These are phyloP conservation scores for Monosporascus sp. DNA, from an alignment of 2,329 filamentous ascomycete genomes.

Conservation along the genomic window DNA sequence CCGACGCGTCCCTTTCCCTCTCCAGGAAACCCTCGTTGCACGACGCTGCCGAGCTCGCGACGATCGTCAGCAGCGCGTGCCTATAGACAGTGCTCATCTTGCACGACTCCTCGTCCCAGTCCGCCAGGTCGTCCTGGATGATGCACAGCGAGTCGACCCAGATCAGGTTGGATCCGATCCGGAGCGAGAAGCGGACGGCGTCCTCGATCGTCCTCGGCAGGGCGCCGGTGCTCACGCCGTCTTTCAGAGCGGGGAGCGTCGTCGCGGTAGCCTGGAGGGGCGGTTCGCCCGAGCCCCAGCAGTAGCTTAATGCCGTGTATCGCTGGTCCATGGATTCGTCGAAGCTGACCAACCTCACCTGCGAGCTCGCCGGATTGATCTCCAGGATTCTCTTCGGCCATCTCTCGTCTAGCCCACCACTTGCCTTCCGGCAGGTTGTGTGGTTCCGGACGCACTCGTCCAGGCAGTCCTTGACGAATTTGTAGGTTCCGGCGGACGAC, in stretches of 20 bases:
- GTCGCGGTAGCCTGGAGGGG: neutral
- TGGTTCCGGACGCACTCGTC: neutral
- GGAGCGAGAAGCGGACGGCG: neutral
- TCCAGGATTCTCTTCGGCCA: constrained; percentile 2
- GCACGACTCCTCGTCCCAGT: neutral
- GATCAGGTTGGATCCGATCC: neutral
- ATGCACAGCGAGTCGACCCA: neutral
- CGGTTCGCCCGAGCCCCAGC: constrained; percentile 1
- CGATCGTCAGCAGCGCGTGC: neutral
- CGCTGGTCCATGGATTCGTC: neutral
- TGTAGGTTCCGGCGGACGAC: neutral
- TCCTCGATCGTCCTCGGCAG: neutral
- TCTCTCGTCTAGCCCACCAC: neutral
- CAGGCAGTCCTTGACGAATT: constrained; percentile 2
- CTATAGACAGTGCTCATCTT: neutral
- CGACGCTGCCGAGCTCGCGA: neutral
- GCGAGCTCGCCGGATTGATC: neutral
- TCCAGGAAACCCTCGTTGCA: neutral
- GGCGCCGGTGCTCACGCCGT: neutral
- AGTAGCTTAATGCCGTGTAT: constrained; percentile 6
- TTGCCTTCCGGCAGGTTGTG: neutral
- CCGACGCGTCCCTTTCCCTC: neutral
- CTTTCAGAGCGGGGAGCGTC: neutral
- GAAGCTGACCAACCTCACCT: neutral
- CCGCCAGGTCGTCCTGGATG: neutral